Conservation (phyloP, 495 filamentous ascomycete species). For the Xylaria bambusicola region DNA sequence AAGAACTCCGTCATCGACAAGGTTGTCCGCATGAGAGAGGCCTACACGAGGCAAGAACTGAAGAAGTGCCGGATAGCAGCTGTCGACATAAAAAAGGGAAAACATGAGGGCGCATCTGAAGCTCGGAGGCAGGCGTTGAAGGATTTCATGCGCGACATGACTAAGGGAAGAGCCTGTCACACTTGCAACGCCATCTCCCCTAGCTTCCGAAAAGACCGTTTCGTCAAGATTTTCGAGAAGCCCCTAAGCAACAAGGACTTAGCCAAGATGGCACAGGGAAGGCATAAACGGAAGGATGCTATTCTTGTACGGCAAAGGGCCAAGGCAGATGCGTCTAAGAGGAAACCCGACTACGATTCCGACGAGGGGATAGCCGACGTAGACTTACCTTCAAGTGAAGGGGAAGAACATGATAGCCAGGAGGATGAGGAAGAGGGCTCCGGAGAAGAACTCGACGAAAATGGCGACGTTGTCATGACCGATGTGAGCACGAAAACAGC, state of each 20-base stretch:
- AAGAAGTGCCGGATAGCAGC: slow-evolving; percentile 54
- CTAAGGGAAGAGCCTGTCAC: slow-evolving; percentile 63
- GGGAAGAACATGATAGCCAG: slow-evolving; percentile 45
- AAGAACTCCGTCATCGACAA: slow-evolving; percentile 32
- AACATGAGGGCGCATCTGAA: slow-evolving; percentile 79
- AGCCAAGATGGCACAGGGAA: slow-evolving; percentile 69
- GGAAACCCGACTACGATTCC: slow-evolving; percentile 29
- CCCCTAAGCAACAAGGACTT: slow-evolving; percentile 68
- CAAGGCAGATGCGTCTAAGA: slow-evolving; percentile 34
- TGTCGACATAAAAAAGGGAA: slow-evolving; percentile 59
- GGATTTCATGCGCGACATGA: slow-evolving; percentile 73
- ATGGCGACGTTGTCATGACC: slow-evolving; percentile 55
- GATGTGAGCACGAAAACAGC: slow-evolving; percentile 37
- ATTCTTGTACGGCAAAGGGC: slow-evolving; percentile 36
- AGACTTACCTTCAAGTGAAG: slow-evolving; percentile 50
- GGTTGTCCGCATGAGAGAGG: slow-evolving; percentile 65
- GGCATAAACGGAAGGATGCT: slow-evolving; percentile 68
- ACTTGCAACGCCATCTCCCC: slow-evolving; percentile 76
- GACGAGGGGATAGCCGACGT: slow-evolving; percentile 77
- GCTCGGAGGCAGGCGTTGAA: slow-evolving; percentile 74
- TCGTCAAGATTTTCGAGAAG: slow-evolving; percentile 90
- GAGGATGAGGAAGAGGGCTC: slow-evolving; percentile 47
- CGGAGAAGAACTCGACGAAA: slow-evolving; percentile 50
- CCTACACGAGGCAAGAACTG: slow-evolving; percentile 69
- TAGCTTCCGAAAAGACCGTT: slow-evolving; percentile 79